phyloP scores from a whole-genome alignment of 805 yeast genomes.

The Vanderwaltozyma tropicalis region DNA sequence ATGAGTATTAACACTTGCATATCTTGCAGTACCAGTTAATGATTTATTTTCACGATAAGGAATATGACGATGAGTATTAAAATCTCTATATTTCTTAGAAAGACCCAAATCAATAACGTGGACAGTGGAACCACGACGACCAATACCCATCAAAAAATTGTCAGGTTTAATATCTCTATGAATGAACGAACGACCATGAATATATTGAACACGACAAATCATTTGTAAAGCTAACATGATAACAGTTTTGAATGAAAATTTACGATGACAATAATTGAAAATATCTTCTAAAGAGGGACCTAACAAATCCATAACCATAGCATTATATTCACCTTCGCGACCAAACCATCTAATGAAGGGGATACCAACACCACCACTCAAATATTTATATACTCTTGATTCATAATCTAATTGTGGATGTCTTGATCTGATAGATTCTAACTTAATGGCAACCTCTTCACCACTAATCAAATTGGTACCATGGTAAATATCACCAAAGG shows the following conservation, averaged over 20 bases:
- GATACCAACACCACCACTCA: slow-evolving; percentile 94
- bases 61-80: slow-evolving; percentile 86
- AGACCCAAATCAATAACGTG: slow-evolving; percentile 90
- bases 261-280: slow-evolving; percentile 91
- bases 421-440: slow-evolving; percentile 80
- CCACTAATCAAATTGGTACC: slow-evolving; percentile 91
- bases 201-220: slow-evolving; percentile 86
- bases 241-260: slow-evolving; percentile 88
- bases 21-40: slow-evolving; percentile 94
- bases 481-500: slow-evolving; percentile 92
- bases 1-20: slow-evolving; percentile 91
- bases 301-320: slow-evolving; percentile 89
- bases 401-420: slow-evolving; percentile 97
- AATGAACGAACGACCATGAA: slow-evolving; percentile 89
- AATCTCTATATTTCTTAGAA: slow-evolving; percentile 90
- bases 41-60: slow-evolving; percentile 95
- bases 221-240: slow-evolving; percentile 88
- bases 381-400: slow-evolving; percentile 87
- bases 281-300: slow-evolving; percentile 94
- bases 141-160: slow-evolving; percentile 78
- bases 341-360: slow-evolving; percentile 97
- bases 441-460: slow-evolving; percentile 94
- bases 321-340: slow-evolving; percentile 90
- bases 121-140: slow-evolving; percentile 89
- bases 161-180: slow-evolving; percentile 82